Percentiles rank a stretch among this genome's conserved stretches.
phyloP scores from a whole-genome alignment of 2,329 filamentous ascomycete genomes.

The Botryosphaeria dothidea region DNA sequence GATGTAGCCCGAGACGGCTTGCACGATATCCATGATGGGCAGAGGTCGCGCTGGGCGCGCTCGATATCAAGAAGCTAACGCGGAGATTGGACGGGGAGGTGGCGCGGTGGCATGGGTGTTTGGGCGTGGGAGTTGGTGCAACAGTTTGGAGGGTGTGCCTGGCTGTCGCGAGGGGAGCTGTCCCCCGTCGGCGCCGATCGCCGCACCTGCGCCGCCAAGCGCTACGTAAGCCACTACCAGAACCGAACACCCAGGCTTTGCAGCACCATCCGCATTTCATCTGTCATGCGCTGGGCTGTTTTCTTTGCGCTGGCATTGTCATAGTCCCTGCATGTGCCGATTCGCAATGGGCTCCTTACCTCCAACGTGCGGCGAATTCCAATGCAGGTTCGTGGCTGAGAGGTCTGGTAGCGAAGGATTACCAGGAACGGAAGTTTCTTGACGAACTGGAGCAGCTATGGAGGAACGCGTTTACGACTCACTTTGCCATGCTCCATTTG shows the following conservation, averaged over 20 bases:
- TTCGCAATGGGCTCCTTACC: no score
- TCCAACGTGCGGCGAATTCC: no score
- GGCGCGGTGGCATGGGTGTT: background rate
- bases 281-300: no score
- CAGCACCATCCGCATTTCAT: background rate
- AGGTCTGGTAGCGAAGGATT: no score
- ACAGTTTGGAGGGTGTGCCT: background rate
- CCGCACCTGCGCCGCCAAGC: slow-evolving; percentile 4
- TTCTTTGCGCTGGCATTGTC: no score
- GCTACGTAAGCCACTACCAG: slow-evolving; percentile 9
- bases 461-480: no score
- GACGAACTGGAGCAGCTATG: no score
- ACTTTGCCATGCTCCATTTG: no score
- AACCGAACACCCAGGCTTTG: background rate
- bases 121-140: background rate
- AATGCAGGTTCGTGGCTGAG: no score
- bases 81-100: background rate
- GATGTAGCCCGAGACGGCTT: slow-evolving; percentile 92
- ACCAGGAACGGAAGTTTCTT: no score
- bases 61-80: background rate
- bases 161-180: background rate
- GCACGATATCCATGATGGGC: slow-evolving; percentile 82
- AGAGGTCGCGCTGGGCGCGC: background rate
- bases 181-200: slow-evolving; percentile 11
- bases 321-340: no score